Conservation (phyloP, 257 asterid species). For the Thymus quinquecostatus region DNA sequence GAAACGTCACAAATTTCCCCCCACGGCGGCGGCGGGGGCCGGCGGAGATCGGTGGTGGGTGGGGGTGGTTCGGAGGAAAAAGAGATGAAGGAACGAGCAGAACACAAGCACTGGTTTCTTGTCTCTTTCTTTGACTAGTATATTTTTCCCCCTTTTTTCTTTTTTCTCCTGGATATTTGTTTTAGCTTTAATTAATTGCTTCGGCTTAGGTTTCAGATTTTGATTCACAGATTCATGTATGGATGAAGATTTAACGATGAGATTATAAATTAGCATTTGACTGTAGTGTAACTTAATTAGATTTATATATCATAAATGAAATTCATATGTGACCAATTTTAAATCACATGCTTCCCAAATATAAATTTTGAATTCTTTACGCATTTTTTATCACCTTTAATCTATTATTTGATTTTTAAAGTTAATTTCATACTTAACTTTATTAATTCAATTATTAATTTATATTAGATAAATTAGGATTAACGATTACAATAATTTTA, state of each 20-base stretch:
- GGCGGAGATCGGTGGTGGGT: conserved; percentile 50
- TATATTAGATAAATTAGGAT: too few species aligned
- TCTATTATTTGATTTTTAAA: too few species aligned
- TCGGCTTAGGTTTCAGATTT: conserved; percentile 24
- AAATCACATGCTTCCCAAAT: too few species aligned
- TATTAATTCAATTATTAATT: too few species aligned
- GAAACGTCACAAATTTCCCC: conserved; percentile 21
- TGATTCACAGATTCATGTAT: not conserved
- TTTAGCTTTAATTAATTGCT: conserved; percentile 11
- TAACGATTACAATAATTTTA: too few species aligned
- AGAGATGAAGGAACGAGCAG: conserved; percentile 29
- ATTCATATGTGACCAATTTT: too few species aligned
- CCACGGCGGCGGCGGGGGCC: conserved; percentile 35
- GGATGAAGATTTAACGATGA: not conserved
- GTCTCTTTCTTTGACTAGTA: conserved; percentile 21
- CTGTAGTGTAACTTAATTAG: too few species aligned
- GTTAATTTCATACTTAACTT: too few species aligned
- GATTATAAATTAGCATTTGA: not conserved
- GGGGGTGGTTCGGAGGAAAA: conserved; percentile 40
- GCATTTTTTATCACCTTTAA: too few species aligned
- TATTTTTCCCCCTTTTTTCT: conserved; percentile 14
- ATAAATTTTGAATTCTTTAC: too few species aligned
- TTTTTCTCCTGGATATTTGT: conserved; percentile 6
- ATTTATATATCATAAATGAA: too few species aligned
- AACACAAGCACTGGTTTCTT: conserved; percentile 32